Evolutionary conservation across 2,329 filamentous ascomycete species (phyloP).

Genomic region (Hysterium pulicare): DNA sequence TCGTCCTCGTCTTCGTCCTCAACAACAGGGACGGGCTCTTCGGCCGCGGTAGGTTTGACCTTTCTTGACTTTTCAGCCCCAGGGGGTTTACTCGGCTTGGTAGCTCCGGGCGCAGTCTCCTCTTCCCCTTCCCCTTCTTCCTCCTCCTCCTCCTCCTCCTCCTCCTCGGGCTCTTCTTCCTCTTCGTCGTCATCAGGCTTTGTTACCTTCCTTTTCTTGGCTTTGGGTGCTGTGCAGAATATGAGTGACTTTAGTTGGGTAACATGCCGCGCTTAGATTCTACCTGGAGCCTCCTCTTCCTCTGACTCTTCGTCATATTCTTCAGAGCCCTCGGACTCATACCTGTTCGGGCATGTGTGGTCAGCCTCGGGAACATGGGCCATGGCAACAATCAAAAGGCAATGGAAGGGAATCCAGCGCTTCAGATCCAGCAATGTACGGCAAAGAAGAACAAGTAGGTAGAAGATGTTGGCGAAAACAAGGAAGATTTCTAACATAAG

Average conservation of each 20-base stretch:
- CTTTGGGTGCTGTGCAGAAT: slow-evolving; percentile 31
- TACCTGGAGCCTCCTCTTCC: slow-evolving; percentile 23
- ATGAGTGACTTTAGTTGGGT: slow-evolving; percentile 37
- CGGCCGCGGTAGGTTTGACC: slow-evolving; percentile 26
- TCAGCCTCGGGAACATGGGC: slow-evolving; percentile 15
- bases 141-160: slow-evolving; percentile 5
- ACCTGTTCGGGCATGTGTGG: slow-evolving; percentile 2
- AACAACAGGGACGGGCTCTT: slow-evolving; percentile 30
- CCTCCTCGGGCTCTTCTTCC: slow-evolving; percentile 14
- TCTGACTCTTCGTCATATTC: slow-evolving; percentile 27
- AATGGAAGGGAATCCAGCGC: too few relatives aligned
- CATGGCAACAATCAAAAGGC: too few relatives aligned
- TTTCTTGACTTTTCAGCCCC: slow-evolving; percentile 33
- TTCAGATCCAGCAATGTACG: too few relatives aligned
- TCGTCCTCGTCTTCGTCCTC: slow-evolving; percentile 30
- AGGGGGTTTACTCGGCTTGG: too few relatives aligned
- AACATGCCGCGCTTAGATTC: background rate
- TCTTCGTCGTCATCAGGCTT: slow-evolving; percentile 20
- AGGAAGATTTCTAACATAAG: slow-evolving; percentile 1
- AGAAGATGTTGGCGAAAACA: slow-evolving; percentile 5
- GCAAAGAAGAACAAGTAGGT: too few relatives aligned
- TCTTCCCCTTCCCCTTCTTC: slow-evolving; percentile 33
- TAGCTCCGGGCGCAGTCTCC: slow-evolving; percentile 27
- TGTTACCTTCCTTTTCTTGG: slow-evolving; percentile 7
- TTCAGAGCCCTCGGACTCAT: slow-evolving; percentile 24